Base-by-base conservation (phyloP, 2,329 filamentous ascomycete genomes). In the Colletotrichum ledebouriae region DNA sequence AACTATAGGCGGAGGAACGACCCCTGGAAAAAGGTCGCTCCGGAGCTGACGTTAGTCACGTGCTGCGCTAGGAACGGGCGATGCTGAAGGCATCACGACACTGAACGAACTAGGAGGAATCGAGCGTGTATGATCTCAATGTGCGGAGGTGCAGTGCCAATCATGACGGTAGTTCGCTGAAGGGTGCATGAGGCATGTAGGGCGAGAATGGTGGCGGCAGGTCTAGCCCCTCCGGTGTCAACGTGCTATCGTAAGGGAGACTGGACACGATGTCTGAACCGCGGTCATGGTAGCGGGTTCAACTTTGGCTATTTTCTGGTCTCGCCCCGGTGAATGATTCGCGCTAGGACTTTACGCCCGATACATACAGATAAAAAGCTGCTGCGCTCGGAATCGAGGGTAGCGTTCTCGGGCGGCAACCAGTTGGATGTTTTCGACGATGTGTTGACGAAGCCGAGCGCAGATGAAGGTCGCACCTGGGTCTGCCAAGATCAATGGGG, bases 401-500 rank as follows among this genome's bases (percentile, higher is more conserved):
- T 29, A 9, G 33, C 37, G 34, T 17, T 37, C 47, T 6, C 20
- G 3, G 17, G 7, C 33, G 49, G 33, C 47, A 46, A 59, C 42
- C 33, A 29, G 33, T 25, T 64, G n/a, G 60, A 67, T 55, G 60
- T 60, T 41, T 59, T 58, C 65, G 20, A 55, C n/a, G 25, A 55
- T 15, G 59, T 3, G 47, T 62, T 50, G 55, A 56, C 61, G 55
- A 65, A 39, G 37, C 34, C 17, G 34, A 37, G 46, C 11, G 55
- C n/a, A 39, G 58, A n/a, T 33, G 39, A 17, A 49, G 22, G 49
- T 63, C 37, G 22, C 44, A 52, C 3, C 15, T 42, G 50, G 37
- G 25, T 63, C 20, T 41, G 60, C 65, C 65, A 59, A 68, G 65
- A 46, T 58, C 41, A 20, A 29, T 49, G 61, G 46, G 41, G 65